phyloP scores from a whole-genome alignment of 306 rosid genomes.

The Vicia sativa region DNA sequence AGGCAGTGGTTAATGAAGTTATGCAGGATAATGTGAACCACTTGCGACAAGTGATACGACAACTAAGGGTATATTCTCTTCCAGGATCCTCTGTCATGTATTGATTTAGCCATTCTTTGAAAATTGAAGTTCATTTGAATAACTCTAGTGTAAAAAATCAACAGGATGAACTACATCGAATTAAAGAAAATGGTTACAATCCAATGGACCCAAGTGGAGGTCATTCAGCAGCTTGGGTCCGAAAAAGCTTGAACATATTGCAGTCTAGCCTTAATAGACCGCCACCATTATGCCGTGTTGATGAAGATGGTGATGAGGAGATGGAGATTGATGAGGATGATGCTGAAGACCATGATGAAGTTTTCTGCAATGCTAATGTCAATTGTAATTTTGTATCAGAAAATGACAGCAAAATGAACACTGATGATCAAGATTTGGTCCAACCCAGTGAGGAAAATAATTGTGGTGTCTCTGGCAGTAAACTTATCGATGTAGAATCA shows the following conservation, averaged over 20 bases:
- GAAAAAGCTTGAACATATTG: conserved; percentile 75
- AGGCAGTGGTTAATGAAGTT: conserved; percentile 97
- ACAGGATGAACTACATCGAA: conserved; percentile 91
- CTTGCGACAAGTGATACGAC: conserved; percentile 87
- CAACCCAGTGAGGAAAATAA: conserved; percentile 32
- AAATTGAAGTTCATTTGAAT: conserved; percentile 27
- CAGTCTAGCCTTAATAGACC: conserved; percentile 73
- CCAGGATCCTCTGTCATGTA: conserved; percentile 26
- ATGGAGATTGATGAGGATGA: conserved; percentile 97
- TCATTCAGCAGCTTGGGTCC: conserved; percentile 89
- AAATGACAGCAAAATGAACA: conserved; percentile 42
- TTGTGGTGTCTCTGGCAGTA: conserved; percentile 44
- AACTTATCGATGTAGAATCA: conserved; percentile 51
- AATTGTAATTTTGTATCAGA: conserved; percentile 36
- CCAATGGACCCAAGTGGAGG: conserved; percentile 69
- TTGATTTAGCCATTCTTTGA: conserved; percentile 26
- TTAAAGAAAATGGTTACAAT: conserved; percentile 67
- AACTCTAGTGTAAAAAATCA: conserved; percentile 36
- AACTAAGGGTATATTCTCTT: conserved; percentile 72
- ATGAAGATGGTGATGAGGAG: conserved; percentile 92
- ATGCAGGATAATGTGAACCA: conserved; percentile 85
- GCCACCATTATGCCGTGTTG: conserved; percentile 49
- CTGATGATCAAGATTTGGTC: conserved; percentile 42
- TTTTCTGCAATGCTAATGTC: conserved; percentile 27
- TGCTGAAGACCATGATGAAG: conserved; percentile 53